These are phyloP conservation scores for Suillus decipiens DNA, from an alignment of 768 basidiomycete species.

Conservation along the genomic window DNA sequence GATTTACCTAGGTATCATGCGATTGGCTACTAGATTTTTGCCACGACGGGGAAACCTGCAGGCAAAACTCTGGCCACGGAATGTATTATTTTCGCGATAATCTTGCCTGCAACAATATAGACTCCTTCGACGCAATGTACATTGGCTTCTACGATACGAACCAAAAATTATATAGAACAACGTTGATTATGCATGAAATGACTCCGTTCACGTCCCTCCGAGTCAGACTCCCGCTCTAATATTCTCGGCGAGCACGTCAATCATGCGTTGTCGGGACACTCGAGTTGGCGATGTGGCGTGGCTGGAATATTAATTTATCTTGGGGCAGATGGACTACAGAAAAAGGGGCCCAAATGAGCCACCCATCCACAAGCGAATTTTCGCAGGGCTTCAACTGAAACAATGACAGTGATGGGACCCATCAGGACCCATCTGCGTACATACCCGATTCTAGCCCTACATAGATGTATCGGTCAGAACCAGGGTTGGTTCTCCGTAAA, in stretches of 20 bases:
- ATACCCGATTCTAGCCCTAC: background rate
- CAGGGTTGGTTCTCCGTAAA: background rate
- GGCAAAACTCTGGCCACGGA: background rate
- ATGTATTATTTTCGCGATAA: background rate
- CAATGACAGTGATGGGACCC: background rate
- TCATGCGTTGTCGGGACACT: background rate
- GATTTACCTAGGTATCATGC: background rate
- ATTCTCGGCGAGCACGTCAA: background rate
- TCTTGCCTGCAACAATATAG: background rate
- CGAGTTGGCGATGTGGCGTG: background rate
- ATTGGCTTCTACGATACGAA: background rate
- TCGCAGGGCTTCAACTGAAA: background rate
- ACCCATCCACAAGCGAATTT: background rate
- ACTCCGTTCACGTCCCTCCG: background rate
- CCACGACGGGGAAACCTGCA: background rate
- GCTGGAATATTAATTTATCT: background rate
- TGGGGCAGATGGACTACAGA: background rate
- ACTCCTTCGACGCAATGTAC: background rate
- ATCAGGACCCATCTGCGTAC: background rate
- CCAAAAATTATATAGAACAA: no score
- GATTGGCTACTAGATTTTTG: background rate
- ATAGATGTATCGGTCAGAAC: background rate
- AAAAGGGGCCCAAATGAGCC: background rate
- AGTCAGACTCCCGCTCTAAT: background rate
- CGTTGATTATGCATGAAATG: background rate